Percentiles rank a stretch among this genome's conserved stretches.
Conservation (phyloP, 2,329 filamentous ascomycete genomes). For the Colletotrichum tanaceti region DNA sequence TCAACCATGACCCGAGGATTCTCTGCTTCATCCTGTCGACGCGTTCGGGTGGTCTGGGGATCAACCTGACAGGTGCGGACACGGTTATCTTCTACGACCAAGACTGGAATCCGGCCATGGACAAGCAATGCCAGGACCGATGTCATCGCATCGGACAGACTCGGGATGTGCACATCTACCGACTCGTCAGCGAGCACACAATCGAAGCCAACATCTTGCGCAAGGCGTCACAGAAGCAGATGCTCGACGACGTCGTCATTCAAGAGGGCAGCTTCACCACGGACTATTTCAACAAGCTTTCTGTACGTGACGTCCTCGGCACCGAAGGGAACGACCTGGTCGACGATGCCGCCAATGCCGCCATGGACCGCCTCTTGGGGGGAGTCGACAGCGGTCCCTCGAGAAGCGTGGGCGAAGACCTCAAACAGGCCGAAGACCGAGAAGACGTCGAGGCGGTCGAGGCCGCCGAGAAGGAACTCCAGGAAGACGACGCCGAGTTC, state of each 20-base stretch:
- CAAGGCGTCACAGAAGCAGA: slow-evolving; percentile 96
- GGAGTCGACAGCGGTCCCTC: slow-evolving; percentile 70
- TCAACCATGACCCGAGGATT: slow-evolving; percentile 94
- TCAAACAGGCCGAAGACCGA: slow-evolving; percentile 90
- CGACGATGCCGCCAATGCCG: slow-evolving; percentile 79
- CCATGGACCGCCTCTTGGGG: slow-evolving; percentile 87
- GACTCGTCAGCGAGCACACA: slow-evolving; percentile 90
- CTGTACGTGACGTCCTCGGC: slow-evolving; percentile 75
- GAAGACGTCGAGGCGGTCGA: slow-evolving; percentile 92
- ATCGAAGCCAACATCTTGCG: slow-evolving; percentile 98
- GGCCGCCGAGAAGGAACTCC: slow-evolving; percentile 87
- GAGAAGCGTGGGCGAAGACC: slow-evolving; percentile 73
- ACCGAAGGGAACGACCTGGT: slow-evolving; percentile 65
- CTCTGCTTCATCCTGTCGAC: slow-evolving; percentile 96
- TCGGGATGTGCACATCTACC: slow-evolving; percentile 97
- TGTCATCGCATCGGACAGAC: slow-evolving; percentile 98
- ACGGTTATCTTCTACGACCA: slow-evolving; percentile 99
- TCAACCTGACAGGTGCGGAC: slow-evolving; percentile 96
- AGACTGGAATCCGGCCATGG: slow-evolving; percentile 99
- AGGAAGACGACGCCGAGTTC: slow-evolving; percentile 88
- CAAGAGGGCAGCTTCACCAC: slow-evolving; percentile 98
- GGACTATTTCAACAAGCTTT: slow-evolving; percentile 89
- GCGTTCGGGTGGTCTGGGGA: slow-evolving; percentile 91
- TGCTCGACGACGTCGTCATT: slow-evolving; percentile 97
- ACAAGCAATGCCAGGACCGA: slow-evolving; percentile 98